These are phyloP conservation scores for Gracilaria domingensis DNA, from an alignment of 23 red algal species.

Conservation along the genomic window DNA sequence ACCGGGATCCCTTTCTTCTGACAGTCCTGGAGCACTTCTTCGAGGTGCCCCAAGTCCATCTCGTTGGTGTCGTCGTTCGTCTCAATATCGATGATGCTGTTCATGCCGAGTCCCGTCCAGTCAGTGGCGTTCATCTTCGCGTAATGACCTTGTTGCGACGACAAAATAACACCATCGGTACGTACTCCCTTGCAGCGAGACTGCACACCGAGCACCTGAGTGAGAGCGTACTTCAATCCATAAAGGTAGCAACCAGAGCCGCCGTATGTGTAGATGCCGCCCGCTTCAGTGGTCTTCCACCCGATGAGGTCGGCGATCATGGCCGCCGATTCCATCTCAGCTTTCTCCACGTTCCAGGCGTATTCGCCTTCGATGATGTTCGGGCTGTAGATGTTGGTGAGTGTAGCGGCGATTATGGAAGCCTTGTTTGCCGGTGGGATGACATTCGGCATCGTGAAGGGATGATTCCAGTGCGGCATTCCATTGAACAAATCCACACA, in stretches of 20 bases:
- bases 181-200: constrained; percentile 45
- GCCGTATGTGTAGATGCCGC: constrained; percentile 59
- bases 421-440: constrained; percentile 61
- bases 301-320: constrained; percentile 39
- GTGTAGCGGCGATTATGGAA: constrained; percentile 31
- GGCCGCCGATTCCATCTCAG: constrained; percentile 46
- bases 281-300: constrained; percentile 37
- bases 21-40: constrained; percentile 23
- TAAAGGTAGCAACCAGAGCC: constrained; percentile 65
- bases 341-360: constrained; percentile 48
- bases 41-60: constrained; percentile 49
- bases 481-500: constrained; percentile 48
- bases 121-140: constrained; percentile 58
- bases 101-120: constrained; percentile 52
- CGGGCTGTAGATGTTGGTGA: constrained; percentile 31
- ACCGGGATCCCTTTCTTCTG: constrained; percentile 10
- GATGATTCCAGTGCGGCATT: constrained; percentile 49
- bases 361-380: constrained; percentile 56
- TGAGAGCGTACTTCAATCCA: constrained; percentile 59
- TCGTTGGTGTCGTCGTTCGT: constrained; percentile 45
- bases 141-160: constrained; percentile 59
- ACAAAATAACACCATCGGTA: constrained; percentile 40
- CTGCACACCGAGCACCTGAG: constrained; percentile 30
- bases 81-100: constrained; percentile 47
- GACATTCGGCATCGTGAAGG: constrained; percentile 38